Evolutionary conservation across 2,329 filamentous ascomycete species (phyloP).

Genomic region (Thelonectria blattea): DNA sequence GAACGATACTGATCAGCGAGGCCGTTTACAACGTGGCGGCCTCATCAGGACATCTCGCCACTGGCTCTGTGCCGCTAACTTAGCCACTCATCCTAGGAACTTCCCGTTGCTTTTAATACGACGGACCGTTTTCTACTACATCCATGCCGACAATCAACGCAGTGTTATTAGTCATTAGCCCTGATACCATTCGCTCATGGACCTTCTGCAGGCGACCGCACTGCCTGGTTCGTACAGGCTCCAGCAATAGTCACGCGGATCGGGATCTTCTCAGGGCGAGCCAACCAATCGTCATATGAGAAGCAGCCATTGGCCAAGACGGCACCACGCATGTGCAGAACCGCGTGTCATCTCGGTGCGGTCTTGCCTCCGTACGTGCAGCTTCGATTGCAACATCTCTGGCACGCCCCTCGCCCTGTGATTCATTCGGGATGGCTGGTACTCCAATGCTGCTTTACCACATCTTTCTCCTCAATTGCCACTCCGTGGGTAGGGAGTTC

Average conservation of each 20-base stretch:
- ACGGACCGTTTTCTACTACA: background rate
- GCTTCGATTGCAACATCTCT: slow-evolving; percentile 1
- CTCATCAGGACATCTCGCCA: slow-evolving; percentile 4
- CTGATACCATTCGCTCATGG: slow-evolving; percentile 11
- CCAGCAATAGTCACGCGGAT: slow-evolving; percentile 20
- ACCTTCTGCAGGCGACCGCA: slow-evolving; percentile 21
- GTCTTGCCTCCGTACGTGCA: background rate
- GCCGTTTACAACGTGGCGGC: slow-evolving; percentile 4
- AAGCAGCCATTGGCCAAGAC: slow-evolving; percentile 5
- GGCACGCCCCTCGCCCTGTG: background rate
- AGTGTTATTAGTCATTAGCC: background rate
- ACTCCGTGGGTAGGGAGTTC: background rate
- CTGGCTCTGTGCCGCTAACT: background rate
- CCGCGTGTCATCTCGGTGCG: background rate
- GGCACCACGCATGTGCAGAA: slow-evolving; percentile 10
- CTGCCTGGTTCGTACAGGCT: slow-evolving; percentile 1
- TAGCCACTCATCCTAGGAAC: background rate
- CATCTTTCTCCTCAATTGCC: background rate
- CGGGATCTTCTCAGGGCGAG: slow-evolving; percentile 6
- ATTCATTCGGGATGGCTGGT: background rate
- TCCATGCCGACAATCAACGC: background rate
- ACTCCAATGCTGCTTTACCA: background rate
- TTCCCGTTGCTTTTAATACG: background rate
- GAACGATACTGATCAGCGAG: background rate
- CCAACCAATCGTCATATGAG: background rate